Base-by-base conservation (phyloP, 148 eudicot species). In the Cornus suecica region DNA sequence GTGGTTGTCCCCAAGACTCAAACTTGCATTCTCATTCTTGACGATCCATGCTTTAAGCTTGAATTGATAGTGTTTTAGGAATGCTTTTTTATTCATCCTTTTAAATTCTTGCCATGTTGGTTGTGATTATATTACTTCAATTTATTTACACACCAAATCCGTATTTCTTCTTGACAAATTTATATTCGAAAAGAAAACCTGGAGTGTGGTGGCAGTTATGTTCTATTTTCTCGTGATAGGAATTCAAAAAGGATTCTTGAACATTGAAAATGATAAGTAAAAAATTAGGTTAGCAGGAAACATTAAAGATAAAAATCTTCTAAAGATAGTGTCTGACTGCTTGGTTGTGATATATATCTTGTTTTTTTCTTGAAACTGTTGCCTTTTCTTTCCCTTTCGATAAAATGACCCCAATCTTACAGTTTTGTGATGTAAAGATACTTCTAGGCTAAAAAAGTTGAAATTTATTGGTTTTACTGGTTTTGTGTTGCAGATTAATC, bases 401-500 rank as follows among this genome's bases (percentile, higher is more conserved):
- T 22, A 3, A 58, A 58, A 58, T 58, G 2, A 1, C 8, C 2
- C 24, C 62, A n/a, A 58, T 58, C 0, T 8, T 8, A 22, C n/a
- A 58, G 20, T 58, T 58, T 58, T 58, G 62, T 24, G n/a, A 24
- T 20, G 18, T n/a, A 8, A 6, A 5, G 6, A 14, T 28, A 27
- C 62, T 51, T 51, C 58, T 20, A 9, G 23, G 7, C 18, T 8
- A 15, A 25, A 14, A 30, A 72, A 1, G 62, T 62, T 30, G 60
- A 30, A 73, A 66, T 54, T 76, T 48, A 27, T 73, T 31, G 32
- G 79, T 20, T 67, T 60, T 26, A 48, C 62, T 79, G 70, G 4
- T 79, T 10, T 69, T 22, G 61, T 45, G 26, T 71, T 87, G 83
- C 90, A 95, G 99, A 92, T 95, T 70, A 88, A 82, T 82, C 88